phyloP scores from a whole-genome alignment of 495 filamentous ascomycete species.

The Aspergillus ellipticus region DNA sequence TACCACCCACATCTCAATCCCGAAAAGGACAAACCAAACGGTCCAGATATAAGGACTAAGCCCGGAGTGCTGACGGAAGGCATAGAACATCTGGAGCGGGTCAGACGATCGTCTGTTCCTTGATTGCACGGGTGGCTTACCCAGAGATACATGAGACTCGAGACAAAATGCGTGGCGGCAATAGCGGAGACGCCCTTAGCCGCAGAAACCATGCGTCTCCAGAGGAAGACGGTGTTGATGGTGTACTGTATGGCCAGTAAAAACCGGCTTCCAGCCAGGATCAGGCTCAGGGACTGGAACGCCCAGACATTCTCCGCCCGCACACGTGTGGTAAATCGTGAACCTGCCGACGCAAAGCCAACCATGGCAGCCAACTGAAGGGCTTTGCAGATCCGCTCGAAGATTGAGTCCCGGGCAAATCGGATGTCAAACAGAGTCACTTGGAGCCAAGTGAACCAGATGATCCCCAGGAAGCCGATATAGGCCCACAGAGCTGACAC shows the following conservation, averaged over 20 bases:
- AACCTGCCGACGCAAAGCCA: conserved; percentile 59
- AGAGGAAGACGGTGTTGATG: conserved; percentile 43
- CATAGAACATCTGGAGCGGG: conserved; percentile 33
- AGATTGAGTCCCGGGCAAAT: conserved; percentile 64
- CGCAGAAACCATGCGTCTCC: conserved; percentile 31
- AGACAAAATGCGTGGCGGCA: conserved; percentile 39
- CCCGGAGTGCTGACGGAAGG: conserved; percentile 26
- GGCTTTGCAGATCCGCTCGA: conserved; percentile 60
- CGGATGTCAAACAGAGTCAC: conserved; percentile 66
- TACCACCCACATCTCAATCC: conserved; percentile 51
- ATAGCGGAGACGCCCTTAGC: conserved; percentile 35
- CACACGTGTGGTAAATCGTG: conserved; percentile 48
- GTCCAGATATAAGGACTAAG: conserved; percentile 42
- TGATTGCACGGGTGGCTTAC: conserved; percentile 27
- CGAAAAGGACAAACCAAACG: conserved; percentile 57
- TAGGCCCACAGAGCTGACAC: conserved; percentile 44
- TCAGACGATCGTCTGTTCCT: neutral
- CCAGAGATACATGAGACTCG: conserved; percentile 47
- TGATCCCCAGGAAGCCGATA: conserved; percentile 60
- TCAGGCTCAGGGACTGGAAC: conserved; percentile 47
- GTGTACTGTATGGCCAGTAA: conserved; percentile 57
- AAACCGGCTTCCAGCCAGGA: conserved; percentile 57
- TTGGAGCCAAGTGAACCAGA: conserved; percentile 74
- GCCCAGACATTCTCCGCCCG: conserved; percentile 40
- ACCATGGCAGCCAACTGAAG: conserved; percentile 62